Percentiles rank a stretch among this genome's conserved stretches.
Evolutionary conservation across 192 early-diverging fungal genomes (phyloP).

Genomic region (Backusella luteola): DNA sequence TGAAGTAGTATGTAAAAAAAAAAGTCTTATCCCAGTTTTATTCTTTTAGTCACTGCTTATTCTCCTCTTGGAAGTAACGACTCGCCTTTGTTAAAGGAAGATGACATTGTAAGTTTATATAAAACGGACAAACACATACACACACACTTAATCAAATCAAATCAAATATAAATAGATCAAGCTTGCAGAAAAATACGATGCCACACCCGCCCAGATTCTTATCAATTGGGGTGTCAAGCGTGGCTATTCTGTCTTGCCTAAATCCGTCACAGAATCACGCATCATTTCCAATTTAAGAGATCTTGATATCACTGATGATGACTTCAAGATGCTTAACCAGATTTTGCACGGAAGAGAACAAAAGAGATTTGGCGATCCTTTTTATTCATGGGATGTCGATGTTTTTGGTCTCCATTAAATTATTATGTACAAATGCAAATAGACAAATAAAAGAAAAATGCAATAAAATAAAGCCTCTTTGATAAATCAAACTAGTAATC

Average conservation of each 20-base stretch:
- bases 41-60: conserved; percentile 67
- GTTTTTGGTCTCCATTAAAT: conserved; percentile 8
- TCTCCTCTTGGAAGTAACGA: conserved; percentile 66
- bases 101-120: conserved; percentile 17
- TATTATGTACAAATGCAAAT: too few species aligned
- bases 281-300: conserved; percentile 23
- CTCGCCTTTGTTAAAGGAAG: conserved; percentile 26
- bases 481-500: background rate
- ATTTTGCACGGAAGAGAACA: background rate
- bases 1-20: conserved; percentile 35
- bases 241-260: conserved; percentile 77
- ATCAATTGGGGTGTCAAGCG: conserved; percentile 76
- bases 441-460: too few species aligned
- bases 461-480: too few species aligned
- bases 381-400: conserved; percentile 10
- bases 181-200: conserved; percentile 68
- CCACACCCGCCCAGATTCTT: conserved; percentile 69
- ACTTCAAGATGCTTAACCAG: background rate
- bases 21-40: background rate
- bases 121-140: background rate
- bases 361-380: conserved; percentile 5
- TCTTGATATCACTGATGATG: conserved; percentile 5
- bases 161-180: conserved; percentile 17
- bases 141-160: background rate
- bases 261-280: conserved; percentile 60